phyloP scores from a whole-genome alignment of 306 rosid species.

The Parietaria judaica region DNA sequence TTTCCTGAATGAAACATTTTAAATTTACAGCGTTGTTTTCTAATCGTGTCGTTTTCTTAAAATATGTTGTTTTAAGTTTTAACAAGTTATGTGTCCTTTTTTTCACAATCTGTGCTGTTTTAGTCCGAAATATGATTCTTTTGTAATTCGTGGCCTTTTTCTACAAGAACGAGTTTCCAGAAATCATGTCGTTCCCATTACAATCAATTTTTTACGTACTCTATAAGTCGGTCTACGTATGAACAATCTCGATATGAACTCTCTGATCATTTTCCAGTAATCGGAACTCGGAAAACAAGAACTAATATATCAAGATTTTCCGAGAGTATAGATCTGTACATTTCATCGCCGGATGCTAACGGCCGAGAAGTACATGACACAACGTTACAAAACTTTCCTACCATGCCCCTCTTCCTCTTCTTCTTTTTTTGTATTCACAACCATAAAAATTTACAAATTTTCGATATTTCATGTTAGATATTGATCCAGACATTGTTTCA shows the following conservation, averaged over 20 bases:
- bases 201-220: neutral
- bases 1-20: no score
- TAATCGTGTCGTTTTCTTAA: no score
- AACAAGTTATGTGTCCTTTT: no score
- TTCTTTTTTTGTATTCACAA: constrained; percentile 27
- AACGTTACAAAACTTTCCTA: constrained; percentile 61
- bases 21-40: no score
- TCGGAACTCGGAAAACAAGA: constrained; percentile 15
- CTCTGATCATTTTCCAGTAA: neutral
- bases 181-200: no score
- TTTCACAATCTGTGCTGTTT: no score
- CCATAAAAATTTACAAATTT: constrained; percentile 47
- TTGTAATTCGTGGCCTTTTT: no score
- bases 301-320: constrained; percentile 6
- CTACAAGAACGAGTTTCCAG: no score
- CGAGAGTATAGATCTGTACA: constrained; percentile 37
- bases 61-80: no score
- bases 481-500: constrained; percentile 54
- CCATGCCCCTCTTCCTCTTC: constrained; percentile 5
- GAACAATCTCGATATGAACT: neutral
- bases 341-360: constrained; percentile 20
- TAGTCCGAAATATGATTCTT: no score
- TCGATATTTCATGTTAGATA: constrained; percentile 42
- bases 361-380: constrained; percentile 32
- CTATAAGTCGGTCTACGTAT: neutral